These are phyloP conservation scores for Astrocystis sublimbata DNA, from an alignment of 495 filamentous ascomycete species.

Conservation along the genomic window DNA sequence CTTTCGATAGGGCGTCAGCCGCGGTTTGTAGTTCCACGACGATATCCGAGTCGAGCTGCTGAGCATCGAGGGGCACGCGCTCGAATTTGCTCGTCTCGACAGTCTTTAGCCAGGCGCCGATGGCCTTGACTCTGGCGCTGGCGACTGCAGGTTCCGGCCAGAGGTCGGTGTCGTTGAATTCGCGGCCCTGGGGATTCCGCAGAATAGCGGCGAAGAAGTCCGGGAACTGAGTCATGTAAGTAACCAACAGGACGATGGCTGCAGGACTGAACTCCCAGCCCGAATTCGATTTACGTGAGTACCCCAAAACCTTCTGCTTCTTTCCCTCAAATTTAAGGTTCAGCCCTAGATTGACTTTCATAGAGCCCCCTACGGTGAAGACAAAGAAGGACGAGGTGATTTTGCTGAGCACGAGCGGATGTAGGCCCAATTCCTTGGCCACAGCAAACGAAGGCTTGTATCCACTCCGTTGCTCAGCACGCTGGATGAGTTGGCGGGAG, in stretches of 20 bases:
- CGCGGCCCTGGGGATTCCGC: slow-evolving; percentile 54
- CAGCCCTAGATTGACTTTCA: slow-evolving; percentile 82
- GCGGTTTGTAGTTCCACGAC: slow-evolving; percentile 80
- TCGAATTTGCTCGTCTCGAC: slow-evolving; percentile 89
- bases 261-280: slow-evolving; percentile 96
- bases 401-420: slow-evolving; percentile 87
- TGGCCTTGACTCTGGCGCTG: slow-evolving; percentile 75
- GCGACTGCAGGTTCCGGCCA: slow-evolving; percentile 69
- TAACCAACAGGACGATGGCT: slow-evolving; percentile 72
- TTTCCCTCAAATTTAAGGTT: slow-evolving; percentile 96
- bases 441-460: slow-evolving; percentile 88
- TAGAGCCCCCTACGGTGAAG: slow-evolving; percentile 65
- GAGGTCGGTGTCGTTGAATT: slow-evolving; percentile 73
- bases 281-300: slow-evolving; percentile 76
- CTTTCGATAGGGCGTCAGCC: slow-evolving; percentile 60
- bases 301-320: slow-evolving; percentile 94
- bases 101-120: slow-evolving; percentile 86
- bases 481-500: slow-evolving; percentile 65
- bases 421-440: slow-evolving; percentile 75
- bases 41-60: slow-evolving; percentile 89
- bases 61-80: slow-evolving; percentile 88
- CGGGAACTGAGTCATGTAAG: slow-evolving; percentile 93
- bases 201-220: slow-evolving; percentile 90
- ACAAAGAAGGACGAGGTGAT: slow-evolving; percentile 93
- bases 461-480: slow-evolving; percentile 64